phyloP scores from a whole-genome alignment of 2,329 filamentous ascomycete genomes.

The Calonectria honghensis region DNA sequence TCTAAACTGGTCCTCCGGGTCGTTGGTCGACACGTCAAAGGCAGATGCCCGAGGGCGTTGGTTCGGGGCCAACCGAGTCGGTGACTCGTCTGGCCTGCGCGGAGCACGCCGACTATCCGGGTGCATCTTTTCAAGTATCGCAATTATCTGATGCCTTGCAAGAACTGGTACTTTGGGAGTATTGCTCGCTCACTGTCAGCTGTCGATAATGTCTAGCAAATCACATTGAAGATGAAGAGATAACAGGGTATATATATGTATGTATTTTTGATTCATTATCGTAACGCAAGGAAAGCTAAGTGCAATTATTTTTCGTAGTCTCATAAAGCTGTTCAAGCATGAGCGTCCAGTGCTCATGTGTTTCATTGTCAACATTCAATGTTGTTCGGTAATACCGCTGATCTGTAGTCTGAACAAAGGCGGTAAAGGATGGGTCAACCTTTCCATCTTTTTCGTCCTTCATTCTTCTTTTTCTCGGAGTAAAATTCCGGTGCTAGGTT shows the following conservation, averaged over 20 bases:
- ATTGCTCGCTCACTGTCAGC: background rate
- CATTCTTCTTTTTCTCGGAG: background rate
- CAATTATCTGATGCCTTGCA: background rate
- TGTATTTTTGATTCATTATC: slow-evolving; percentile 22
- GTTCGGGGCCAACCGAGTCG: background rate
- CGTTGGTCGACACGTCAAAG: background rate
- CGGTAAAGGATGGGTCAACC: background rate
- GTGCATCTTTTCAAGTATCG: background rate
- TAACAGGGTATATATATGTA: background rate
- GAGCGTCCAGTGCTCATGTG: slow-evolving; percentile 14
- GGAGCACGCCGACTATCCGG: background rate
- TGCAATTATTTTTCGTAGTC: slow-evolving; percentile 35
- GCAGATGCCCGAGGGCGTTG: background rate
- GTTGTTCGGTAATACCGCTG: slow-evolving; percentile 16
- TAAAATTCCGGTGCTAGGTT: background rate
- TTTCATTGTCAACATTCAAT: slow-evolving; percentile 20
- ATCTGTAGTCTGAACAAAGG: slow-evolving; percentile 19
- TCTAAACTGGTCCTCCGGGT: slow-evolving; percentile 20
- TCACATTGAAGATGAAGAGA: background rate
- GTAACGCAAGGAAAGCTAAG: slow-evolving; percentile 33
- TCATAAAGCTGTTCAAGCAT: slow-evolving; percentile 29
- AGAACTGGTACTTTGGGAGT: background rate
- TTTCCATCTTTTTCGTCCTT: background rate
- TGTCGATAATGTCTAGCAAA: background rate
- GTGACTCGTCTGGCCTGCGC: slow-evolving; percentile 26